These are phyloP conservation scores for Paxillus ammoniavirescens DNA, from an alignment of 768 basidiomycete genomes.

Conservation along the genomic window DNA sequence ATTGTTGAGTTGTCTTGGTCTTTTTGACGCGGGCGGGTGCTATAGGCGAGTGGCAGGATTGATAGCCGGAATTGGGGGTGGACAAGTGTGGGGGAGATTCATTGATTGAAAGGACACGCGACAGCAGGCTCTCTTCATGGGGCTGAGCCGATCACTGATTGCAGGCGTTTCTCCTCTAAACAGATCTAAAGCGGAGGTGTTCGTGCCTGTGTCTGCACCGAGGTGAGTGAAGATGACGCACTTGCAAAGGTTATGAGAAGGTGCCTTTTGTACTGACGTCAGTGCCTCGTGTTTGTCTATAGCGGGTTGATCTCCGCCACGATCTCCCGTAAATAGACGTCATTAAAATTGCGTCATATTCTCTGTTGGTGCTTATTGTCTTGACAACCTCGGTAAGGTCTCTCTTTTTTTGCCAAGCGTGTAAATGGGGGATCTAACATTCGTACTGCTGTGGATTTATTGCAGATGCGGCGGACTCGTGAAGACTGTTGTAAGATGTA, in stretches of 20 bases:
- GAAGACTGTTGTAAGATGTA: no score
- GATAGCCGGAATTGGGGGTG: constrained; percentile 18
- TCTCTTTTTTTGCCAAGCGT: background rate
- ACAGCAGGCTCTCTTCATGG: constrained; percentile 7
- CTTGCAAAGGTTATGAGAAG: background rate
- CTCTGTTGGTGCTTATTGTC: constrained; percentile 24
- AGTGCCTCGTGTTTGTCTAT: constrained; percentile 15
- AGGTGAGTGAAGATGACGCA: constrained; percentile 51
- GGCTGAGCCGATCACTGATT: background rate
- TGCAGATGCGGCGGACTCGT: background rate
- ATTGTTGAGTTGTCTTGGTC: background rate
- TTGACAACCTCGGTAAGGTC: constrained; percentile 26
- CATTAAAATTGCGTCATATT: constrained; percentile 30
- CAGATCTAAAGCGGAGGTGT: constrained; percentile 82
- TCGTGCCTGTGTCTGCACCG: constrained; percentile 81
- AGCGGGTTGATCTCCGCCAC: constrained; percentile 65
- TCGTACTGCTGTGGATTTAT: background rate
- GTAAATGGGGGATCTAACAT: background rate
- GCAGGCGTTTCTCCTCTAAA: constrained; percentile 17
- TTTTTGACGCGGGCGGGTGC: background rate
- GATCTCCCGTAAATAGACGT: constrained; percentile 44
- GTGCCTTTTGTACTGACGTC: constrained; percentile 26
- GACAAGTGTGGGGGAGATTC: constrained; percentile 19
- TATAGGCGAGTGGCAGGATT: constrained; percentile 1
- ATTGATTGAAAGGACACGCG: constrained; percentile 25